Evolutionary conservation across 495 filamentous ascomycete species (phyloP), one percentile per base, ranked within the genome.

Genomic region (Hyaloscypha hepaticicola): DNA sequence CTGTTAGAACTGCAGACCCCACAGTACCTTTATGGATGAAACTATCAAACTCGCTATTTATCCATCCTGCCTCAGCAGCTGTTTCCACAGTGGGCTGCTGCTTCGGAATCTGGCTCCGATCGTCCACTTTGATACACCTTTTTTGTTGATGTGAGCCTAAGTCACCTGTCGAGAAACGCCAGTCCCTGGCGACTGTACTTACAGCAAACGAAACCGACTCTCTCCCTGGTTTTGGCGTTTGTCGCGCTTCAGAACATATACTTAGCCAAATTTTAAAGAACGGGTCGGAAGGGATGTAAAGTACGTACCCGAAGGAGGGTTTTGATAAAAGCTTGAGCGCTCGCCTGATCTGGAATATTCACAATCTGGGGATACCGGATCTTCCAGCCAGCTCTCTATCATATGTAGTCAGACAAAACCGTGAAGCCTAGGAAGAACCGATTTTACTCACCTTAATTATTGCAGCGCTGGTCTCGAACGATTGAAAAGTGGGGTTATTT

Each of bases 321-420:
- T 53, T 53, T 53, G 50, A 53, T 53, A 24, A 53, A 53, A 53
- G 21, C 26, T 53, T 24, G 26, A 26, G 50, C 50, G 6, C 26
- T 26, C 21, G 50, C n/a, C 50, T 53, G 11, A 53, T 53, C 26
- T 53, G 50, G 21, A 53, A 53, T 26, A 22, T 53, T 26, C 50
- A 16, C 26, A 53, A 53, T 53, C 50, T 19, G 11, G 21, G 50
- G 50, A 26, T 53, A 2, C 50, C 26, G 21, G n/a, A 53, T 53
- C 26, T 53, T 53, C 50, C 50, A 53, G 26, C 50, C 50, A 53
- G 50, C 50, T 53, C 50, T 22, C 50, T 53, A 26, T 53, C 50
- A 53, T 26, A 26, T 53, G 16, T 53, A 21, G 50, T 53, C 50
- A 53, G 50, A 22, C 21, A 53, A 24, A 22, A 53, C 12, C 12